Conservation (phyloP, 176 grass and related monocot species). For the Eleusine coracana region DNA sequence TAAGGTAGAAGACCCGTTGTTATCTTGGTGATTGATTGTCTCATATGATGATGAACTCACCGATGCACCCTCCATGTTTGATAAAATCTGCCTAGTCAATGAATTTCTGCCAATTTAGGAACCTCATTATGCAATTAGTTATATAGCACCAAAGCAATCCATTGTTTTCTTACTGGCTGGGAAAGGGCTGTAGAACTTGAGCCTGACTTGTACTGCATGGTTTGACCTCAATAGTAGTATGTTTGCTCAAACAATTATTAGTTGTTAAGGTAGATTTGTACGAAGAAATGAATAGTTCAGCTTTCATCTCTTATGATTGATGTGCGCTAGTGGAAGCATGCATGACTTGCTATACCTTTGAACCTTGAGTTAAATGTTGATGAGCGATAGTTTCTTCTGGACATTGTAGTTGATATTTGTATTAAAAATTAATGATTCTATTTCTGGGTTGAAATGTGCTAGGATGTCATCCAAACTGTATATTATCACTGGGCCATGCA, state of each 20-base stretch:
- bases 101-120: neutral
- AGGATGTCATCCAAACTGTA: constrained; percentile 88
- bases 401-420: neutral
- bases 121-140: neutral
- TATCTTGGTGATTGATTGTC: neutral
- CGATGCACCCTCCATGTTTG: constrained; percentile 7
- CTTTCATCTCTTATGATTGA: neutral
- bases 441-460: constrained; percentile 36
- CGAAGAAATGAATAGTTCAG: neutral
- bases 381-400: neutral
- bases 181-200: neutral
- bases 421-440: neutral
- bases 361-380: neutral
- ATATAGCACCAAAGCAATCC: neutral
- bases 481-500: constrained; percentile 94
- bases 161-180: constrained; percentile 3
- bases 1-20: constrained; percentile 15
- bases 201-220: constrained; percentile 12
- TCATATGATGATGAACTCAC: neutral
- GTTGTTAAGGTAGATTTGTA: neutral
- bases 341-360: neutral
- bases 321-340: neutral
- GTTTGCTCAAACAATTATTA: neutral
- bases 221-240: neutral
- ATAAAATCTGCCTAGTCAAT: constrained; percentile 10